phyloP scores from a whole-genome alignment of 805 yeast species.

The Cyberlindnera suaveolens region DNA sequence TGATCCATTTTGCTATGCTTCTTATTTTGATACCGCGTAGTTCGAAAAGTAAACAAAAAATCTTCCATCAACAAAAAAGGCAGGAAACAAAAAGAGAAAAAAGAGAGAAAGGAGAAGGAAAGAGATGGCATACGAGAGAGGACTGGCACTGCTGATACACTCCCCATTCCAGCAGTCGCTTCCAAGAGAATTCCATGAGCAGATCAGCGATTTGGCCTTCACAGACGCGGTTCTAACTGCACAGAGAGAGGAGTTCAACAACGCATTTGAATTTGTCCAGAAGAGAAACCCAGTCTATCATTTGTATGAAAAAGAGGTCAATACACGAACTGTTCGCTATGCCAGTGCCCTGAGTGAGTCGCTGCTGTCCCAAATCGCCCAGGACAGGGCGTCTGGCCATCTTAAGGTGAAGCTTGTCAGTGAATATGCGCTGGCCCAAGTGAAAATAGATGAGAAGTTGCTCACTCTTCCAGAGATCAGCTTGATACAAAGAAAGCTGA shows the following conservation, averaged over 20 bases:
- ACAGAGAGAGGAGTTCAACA: conserved; percentile 6
- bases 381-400: conserved; percentile 9
- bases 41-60: background rate
- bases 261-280: conserved; percentile 8
- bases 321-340: background rate
- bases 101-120: background rate
- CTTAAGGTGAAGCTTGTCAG: conserved; percentile 17
- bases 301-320: conserved; percentile 5
- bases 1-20: conserved; percentile 1
- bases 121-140: background rate
- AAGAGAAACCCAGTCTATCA: background rate
- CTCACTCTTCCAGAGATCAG: conserved; percentile 12
- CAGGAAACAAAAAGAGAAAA: background rate
- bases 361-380: conserved; percentile 11
- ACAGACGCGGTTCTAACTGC: conserved; percentile 6
- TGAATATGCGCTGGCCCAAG: conserved; percentile 16
- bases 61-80: background rate
- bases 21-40: conserved; percentile 1
- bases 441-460: conserved; percentile 5
- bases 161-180: conserved; percentile 20
- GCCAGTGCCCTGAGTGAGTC: conserved; percentile 5
- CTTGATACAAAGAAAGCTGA: conserved; percentile 4
- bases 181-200: conserved; percentile 4
- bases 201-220: conserved; percentile 2
- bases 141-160: conserved; percentile 6